Conservation (phyloP, 768 basidiomycete genomes). For the Suillus cothurnatus region DNA sequence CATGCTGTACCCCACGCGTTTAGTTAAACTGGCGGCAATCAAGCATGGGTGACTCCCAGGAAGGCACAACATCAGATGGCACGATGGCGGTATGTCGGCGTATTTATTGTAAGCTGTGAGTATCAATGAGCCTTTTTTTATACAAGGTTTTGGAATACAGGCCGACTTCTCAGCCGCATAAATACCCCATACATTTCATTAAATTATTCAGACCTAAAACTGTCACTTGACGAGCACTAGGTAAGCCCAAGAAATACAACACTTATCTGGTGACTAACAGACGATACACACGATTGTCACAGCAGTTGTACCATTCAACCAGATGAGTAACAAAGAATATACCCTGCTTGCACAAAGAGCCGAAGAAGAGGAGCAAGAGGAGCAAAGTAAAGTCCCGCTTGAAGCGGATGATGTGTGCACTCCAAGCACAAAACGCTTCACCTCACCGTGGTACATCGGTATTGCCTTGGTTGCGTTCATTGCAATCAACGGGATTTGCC, state of each 20-base stretch:
- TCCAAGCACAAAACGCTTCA: neutral
- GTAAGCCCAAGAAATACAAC: neutral
- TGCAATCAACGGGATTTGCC: slow-evolving; percentile 26
- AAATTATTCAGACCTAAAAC: neutral
- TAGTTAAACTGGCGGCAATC: neutral
- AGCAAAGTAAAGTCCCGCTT: slow-evolving; percentile 1
- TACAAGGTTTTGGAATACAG: neutral
- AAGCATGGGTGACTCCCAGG: neutral
- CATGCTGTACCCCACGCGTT: neutral
- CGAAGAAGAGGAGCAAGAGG: slow-evolving; percentile 16
- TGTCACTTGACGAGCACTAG: neutral
- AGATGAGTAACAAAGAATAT: slow-evolving; percentile 23
- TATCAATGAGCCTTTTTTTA: neutral
- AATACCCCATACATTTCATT: slow-evolving; percentile 1
- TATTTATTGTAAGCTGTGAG: neutral
- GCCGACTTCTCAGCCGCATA: slow-evolving; percentile 7
- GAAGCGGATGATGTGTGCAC: neutral
- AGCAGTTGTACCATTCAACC: neutral
- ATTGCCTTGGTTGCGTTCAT: slow-evolving; percentile 24
- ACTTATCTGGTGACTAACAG: neutral
- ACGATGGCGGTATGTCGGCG: neutral
- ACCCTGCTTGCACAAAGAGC: slow-evolving; percentile 10
- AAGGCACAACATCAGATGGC: neutral
- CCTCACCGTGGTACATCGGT: slow-evolving; percentile 15
- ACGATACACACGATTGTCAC: neutral